Percentiles rank a stretch among this genome's conserved stretches.
These are phyloP conservation scores for Aureobasidium mangrovei DNA, from an alignment of 2,329 filamentous ascomycete species.

Conservation along the genomic window DNA sequence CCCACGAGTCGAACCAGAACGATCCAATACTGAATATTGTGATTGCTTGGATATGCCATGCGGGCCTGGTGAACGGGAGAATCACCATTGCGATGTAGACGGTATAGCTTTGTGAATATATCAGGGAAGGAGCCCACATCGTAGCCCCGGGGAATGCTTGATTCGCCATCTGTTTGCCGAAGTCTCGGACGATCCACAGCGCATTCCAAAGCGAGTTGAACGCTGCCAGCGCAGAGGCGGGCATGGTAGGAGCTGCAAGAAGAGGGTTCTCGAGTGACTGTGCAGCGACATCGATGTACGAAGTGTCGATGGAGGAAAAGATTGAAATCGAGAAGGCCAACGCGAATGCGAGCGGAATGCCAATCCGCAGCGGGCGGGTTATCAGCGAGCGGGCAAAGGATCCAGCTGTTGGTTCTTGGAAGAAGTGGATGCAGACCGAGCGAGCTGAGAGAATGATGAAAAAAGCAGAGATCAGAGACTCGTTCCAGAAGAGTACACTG, in stretches of 20 bases:
- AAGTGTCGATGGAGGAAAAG: conserved; percentile 26
- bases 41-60: conserved; percentile 32
- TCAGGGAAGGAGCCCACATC: conserved; percentile 37
- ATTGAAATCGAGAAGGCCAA: conserved; percentile 33
- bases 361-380: conserved; percentile 35
- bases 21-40: conserved; percentile 23
- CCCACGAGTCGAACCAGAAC: conserved; percentile 26
- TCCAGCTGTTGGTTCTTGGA: conserved; percentile 28
- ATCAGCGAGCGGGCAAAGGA: conserved; percentile 35
- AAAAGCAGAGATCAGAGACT: conserved; percentile 37
- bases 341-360: conserved; percentile 33
- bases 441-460: conserved; percentile 40
- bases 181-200: conserved; percentile 37
- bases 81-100: conserved; percentile 42
- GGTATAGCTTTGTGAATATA: conserved; percentile 41
- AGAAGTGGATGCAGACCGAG: conserved; percentile 35
- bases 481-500: conserved; percentile 39
- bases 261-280: conserved; percentile 30
- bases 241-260: conserved; percentile 24
- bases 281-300: conserved; percentile 33
- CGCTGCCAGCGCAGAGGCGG: conserved; percentile 34
- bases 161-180: conserved; percentile 33
- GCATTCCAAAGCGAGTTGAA: conserved; percentile 41
- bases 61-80: conserved; percentile 34
- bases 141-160: conserved; percentile 37